phyloP scores from a whole-genome alignment of 2,329 filamentous ascomycete genomes.

The Cladosporium sp. region DNA sequence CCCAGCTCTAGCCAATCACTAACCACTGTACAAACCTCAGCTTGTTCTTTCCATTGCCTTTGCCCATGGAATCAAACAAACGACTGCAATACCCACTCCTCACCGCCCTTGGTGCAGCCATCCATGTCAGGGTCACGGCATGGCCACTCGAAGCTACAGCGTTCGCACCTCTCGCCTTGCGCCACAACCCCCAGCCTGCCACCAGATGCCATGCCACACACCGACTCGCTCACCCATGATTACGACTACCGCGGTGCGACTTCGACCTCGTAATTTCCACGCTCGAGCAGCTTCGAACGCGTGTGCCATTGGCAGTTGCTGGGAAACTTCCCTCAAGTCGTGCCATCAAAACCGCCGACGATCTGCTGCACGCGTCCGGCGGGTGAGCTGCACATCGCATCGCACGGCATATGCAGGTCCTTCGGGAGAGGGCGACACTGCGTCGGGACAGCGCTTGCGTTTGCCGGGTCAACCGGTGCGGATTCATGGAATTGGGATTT shows the following conservation, averaged over 20 bases:
- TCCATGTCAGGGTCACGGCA: constrained; percentile 7
- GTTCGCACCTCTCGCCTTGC: constrained; percentile 1
- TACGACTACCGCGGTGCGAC: neutral
- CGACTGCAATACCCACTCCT: neutral
- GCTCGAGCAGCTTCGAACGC: constrained; percentile 2
- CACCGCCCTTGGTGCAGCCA: constrained; percentile 7
- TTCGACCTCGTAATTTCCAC: neutral
- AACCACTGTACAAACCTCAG: neutral
- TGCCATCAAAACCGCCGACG: neutral
- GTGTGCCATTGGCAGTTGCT: neutral
- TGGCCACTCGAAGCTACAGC: constrained; percentile 3
- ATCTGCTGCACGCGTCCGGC: constrained; percentile 3
- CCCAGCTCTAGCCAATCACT: neutral
- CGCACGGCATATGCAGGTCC: constrained; percentile 12
- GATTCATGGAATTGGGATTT: neutral
- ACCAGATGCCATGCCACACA: constrained; percentile 9
- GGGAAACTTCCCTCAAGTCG: neutral
- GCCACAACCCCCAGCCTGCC: constrained; percentile 1
- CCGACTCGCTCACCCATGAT: neutral
- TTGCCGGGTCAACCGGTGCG: neutral
- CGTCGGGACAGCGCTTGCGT: neutral
- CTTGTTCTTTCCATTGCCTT: neutral
- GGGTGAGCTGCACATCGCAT: neutral
- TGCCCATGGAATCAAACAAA: no score
- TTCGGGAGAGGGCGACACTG: neutral